phyloP scores from a whole-genome alignment of 345 rosid species.

The Bretschneidera sinensis region DNA sequence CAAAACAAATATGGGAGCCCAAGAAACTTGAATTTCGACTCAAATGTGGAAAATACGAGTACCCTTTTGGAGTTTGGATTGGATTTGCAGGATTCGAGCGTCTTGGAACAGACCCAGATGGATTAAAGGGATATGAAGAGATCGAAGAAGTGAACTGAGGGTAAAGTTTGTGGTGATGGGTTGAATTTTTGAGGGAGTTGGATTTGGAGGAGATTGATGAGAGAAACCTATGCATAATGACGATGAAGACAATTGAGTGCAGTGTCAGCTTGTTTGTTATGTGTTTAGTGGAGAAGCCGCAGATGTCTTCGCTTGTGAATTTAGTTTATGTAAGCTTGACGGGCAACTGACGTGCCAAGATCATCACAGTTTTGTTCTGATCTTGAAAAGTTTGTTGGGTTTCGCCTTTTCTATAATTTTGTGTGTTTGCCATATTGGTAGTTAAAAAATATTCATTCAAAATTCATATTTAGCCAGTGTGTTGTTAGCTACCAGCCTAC shows the following conservation, averaged over 20 bases:
- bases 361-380: background rate
- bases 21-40: constrained; percentile 21
- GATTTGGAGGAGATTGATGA: constrained; percentile 22
- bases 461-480: no score
- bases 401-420: no score
- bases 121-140: constrained; percentile 10
- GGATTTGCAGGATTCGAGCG: constrained; percentile 7
- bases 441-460: no score
- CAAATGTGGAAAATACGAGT: constrained; percentile 9
- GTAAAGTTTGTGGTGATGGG: constrained; percentile 4
- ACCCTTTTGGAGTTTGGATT: constrained; percentile 18
- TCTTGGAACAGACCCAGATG: constrained; percentile 17
- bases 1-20: constrained; percentile 20
- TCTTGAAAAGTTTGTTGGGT: background rate
- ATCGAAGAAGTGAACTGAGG: constrained; percentile 16
- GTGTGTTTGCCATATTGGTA: no score
- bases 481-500: no score
- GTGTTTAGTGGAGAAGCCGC: background rate
- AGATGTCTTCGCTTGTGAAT: background rate
- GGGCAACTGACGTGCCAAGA: constrained; percentile 10
- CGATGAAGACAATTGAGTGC: constrained; percentile 5
- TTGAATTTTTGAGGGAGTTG: constrained; percentile 14
- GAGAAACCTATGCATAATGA: constrained; percentile 44
- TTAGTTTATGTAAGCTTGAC: background rate
- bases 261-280: background rate